Conservation (phyloP, 345 rosid genomes). For the Brassica rapa region DNA sequence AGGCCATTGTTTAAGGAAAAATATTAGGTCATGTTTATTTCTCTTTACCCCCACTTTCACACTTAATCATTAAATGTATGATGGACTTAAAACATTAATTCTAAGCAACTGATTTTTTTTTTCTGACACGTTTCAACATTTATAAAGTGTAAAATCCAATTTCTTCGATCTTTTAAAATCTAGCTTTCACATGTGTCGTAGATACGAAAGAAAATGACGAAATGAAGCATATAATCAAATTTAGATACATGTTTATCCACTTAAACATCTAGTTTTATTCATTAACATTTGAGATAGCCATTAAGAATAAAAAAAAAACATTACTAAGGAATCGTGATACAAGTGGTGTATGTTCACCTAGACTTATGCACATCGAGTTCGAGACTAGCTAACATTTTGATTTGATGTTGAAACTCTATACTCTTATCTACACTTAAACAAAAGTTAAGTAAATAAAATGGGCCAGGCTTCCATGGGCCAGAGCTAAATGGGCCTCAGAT, state of each 20-base stretch:
- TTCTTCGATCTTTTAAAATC: neutral
- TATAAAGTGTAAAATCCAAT: neutral
- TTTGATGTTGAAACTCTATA: neutral
- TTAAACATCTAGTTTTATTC: too few species aligned
- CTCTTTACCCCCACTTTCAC: slow-evolving; percentile 23
- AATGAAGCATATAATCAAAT: neutral
- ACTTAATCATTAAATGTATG: slow-evolving; percentile 23
- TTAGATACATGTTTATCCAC: too few species aligned
- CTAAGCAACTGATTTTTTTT: neutral
- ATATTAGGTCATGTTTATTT: slow-evolving; percentile 37
- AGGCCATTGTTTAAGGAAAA: slow-evolving; percentile 22
- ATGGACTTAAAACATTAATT: slow-evolving; percentile 11
- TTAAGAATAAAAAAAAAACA: too few species aligned
- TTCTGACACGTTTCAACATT: neutral
- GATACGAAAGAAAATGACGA: neutral
- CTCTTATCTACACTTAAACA: too few species aligned
- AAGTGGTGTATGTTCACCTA: neutral
- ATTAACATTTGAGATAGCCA: too few species aligned
- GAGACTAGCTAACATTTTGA: neutral
- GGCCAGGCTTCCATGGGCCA: slow-evolving; percentile 26
- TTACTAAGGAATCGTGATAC: neutral
- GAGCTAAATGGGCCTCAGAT: slow-evolving; percentile 10
- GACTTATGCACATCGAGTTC: neutral
- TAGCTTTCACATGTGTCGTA: neutral
- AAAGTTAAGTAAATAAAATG: neutral